Conservation (phyloP, 2,329 filamentous ascomycete species). For the Colletotrichum ledebouriae region DNA sequence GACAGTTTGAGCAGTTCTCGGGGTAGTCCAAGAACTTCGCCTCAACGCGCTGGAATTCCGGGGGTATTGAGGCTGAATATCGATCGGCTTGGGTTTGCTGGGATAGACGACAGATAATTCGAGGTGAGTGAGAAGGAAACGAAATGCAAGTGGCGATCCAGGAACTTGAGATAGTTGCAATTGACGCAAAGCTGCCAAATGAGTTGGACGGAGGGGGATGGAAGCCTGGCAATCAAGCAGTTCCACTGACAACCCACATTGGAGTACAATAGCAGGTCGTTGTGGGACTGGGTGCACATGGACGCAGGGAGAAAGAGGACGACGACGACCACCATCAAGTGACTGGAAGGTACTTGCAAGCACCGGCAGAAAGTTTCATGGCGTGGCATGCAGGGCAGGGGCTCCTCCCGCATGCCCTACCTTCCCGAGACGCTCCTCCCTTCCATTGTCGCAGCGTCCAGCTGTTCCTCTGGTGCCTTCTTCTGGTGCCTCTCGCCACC, state of each 20-base stretch:
- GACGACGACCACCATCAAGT: not conserved
- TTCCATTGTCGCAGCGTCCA: conserved; percentile 1
- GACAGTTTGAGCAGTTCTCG: conserved; percentile 1
- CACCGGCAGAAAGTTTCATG: conserved; percentile 5
- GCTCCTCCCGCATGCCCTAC: conserved; percentile 27
- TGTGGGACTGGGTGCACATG: conserved; percentile 22
- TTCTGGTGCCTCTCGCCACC: too few species aligned
- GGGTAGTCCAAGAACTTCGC: conserved; percentile 13
- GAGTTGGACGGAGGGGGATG: conserved; percentile 1
- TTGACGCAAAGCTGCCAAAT: conserved; percentile 8
- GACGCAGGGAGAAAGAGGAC: conserved; percentile 24
- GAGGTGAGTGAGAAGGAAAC: conserved; percentile 22
- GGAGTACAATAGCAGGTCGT: conserved; percentile 6
- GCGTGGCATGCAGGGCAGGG: conserved; percentile 29
- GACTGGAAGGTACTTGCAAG: not conserved
- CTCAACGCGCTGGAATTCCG: conserved; percentile 19
- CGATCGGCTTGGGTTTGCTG: conserved; percentile 1
- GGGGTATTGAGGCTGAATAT: conserved; percentile 10
- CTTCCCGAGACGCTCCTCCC: conserved; percentile 19
- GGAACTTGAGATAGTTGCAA: conserved; percentile 14
- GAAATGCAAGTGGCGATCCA: conserved; percentile 8
- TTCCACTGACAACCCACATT: conserved; percentile 20
- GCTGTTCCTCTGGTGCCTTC: too few species aligned
- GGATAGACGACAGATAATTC: conserved; percentile 20
- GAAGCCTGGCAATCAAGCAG: conserved; percentile 19